Base-by-base conservation (phyloP, 2,329 filamentous ascomycete genomes). In the Helminthosporium solani region DNA sequence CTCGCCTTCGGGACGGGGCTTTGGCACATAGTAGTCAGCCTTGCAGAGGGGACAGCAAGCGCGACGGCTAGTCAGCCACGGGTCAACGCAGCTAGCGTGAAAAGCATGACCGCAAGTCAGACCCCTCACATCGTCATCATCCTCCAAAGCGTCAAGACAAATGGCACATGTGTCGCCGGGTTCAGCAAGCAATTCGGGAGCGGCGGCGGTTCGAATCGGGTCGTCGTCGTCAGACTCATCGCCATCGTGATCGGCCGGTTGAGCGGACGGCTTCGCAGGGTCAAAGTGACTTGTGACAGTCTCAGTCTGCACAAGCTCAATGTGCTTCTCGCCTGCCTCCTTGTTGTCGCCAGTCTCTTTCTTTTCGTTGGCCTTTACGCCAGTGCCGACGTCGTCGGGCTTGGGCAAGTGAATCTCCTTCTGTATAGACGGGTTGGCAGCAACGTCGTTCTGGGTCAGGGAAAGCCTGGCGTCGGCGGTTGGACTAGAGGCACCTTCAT, bases 21-120 rank as follows among this genome's bases (percentile, higher is more conserved):
- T 97, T 0, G 94, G 92, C 2, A 90, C 86, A 70, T 95, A 97
- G 70, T 97, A 99, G 66, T 99, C 94, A 33, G 92, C 89, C 74
- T 99, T 99, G 78, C 94, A 99, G 6, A 99, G 84, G 5, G 94
- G 94, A 68, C 94, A 99, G 75, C 92, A 97, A 20, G 94, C 94
- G 56, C 92, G 86, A 53, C 94, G 84, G 64, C 88, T 91, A 8
- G 94, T 99, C 53, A 99, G 75, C 94, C 94, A 99, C 9, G 94
- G 94, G 60, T 99, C 94, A 39, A 99, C 83, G 66, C 94, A 99
- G 31, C 87, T 88, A 40, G 90, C 91, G 68, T 99, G 94, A 81
- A 97, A 99, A 43, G 92, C 91, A 70, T 99, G 94, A n/a, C 94
- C 94, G 64, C 94, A 99, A 3, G 89, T 90, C 50, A 99, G 75